Evolutionary conservation across 768 basidiomycete species (phyloP).

Genomic region (Dentipellis sp.): DNA sequence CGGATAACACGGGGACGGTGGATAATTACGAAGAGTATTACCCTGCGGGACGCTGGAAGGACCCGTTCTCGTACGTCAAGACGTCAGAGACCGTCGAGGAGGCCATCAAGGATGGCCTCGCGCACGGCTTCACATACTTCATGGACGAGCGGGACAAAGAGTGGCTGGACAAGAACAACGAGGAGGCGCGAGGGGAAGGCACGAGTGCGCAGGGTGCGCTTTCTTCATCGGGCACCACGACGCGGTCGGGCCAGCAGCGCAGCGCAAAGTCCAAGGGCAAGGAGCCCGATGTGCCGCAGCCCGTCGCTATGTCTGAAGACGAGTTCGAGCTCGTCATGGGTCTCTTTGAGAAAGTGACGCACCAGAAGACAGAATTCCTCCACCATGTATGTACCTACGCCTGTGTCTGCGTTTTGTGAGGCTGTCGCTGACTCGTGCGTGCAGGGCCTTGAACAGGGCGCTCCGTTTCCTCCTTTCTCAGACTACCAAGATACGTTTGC

Average conservation of each 20-base stretch:
- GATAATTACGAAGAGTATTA: conserved; percentile 76
- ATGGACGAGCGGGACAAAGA: conserved; percentile 96
- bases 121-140: conserved; percentile 76
- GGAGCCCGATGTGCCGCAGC: conserved; percentile 60
- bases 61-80: conserved; percentile 69
- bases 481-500: conserved; percentile 68
- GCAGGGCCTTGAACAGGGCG: conserved; percentile 58
- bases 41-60: conserved; percentile 56
- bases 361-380: conserved; percentile 82
- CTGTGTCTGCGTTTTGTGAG: background rate
- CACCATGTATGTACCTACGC: conserved; percentile 60
- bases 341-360: conserved; percentile 83
- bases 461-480: conserved; percentile 62
- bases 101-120: conserved; percentile 45
- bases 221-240: conserved; percentile 45
- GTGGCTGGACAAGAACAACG: conserved; percentile 91
- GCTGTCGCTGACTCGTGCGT: background rate
- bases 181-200: conserved; percentile 77
- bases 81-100: conserved; percentile 87
- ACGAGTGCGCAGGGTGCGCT: conserved; percentile 69
- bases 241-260: conserved; percentile 30
- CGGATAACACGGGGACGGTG: conserved; percentile 77
- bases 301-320: conserved; percentile 73
- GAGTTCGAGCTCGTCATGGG: conserved; percentile 96
- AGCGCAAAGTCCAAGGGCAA: conserved; percentile 81